Evolutionary conservation across 176 grass and related monocot species (phyloP), one percentile per base, ranked within the genome.

Genomic region (Ensete glaucum): DNA sequence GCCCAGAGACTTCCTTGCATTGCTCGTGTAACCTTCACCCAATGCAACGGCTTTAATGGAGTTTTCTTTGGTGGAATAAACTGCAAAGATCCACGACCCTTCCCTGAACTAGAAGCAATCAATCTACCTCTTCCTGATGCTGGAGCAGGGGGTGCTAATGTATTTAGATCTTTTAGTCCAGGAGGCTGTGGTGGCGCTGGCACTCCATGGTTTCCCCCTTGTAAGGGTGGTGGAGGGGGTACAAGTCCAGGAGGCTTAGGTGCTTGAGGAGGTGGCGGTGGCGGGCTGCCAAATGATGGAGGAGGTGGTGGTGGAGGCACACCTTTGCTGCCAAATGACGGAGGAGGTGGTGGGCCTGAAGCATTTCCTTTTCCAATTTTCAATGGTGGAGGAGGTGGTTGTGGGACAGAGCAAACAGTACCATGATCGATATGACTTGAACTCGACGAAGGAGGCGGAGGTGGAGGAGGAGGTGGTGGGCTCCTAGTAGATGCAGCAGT

Each of bases 1-100:
- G 90, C 94, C 94, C 94, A 98, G 53, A 98, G 94, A 85, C 94
- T 98, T 77, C 94, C 94, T 87, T 98, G 88, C 86, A 84, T 52
- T 80, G 90, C 90, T 76, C 94, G 84, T 50, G 94, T 98, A 77
- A 98, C 94, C 78, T 98, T 98, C 51, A 93, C 90, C 94, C 94
- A 98, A 81, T 98, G 94, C 78, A 98, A 85, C 77, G 94, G 94
- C 65, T 98, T 98, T 79, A 98, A 79, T 43, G 90, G 79, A 87
- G 88, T 80, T 82, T 93, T 98, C 73, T 98, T 91, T 67, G 85
- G 82, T 51, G 85, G 73, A 76, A 79, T 88, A 85, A 85, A 81
- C 15, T 82, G 85, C 0, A 67, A 76, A 73, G 88, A 89, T 84
- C 86, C 90, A 53, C 82, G 83, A 52, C 86, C 94, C 89, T 85